Evolutionary conservation across 2,329 filamentous ascomycete genomes (phyloP), one percentile per base, ranked within the genome.

Genomic region (Clathrospora elynae): DNA sequence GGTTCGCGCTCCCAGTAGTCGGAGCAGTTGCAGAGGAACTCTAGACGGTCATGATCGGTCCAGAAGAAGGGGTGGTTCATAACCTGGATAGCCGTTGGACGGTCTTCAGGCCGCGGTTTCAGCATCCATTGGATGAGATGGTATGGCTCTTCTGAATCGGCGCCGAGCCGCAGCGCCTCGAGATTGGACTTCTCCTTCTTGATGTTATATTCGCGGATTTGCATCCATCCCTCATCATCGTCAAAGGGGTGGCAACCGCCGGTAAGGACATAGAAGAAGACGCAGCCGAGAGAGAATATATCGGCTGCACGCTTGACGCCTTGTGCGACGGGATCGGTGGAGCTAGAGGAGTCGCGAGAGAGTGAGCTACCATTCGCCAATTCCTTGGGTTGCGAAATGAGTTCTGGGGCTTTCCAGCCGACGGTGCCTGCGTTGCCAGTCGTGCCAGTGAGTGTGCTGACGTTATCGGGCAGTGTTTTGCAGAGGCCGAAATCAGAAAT

Each of bases 191-290:
- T 85, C 53, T 89, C 88, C 68, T 95, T 95, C 61, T 95, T 90
- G 61, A 99, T 97, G 70, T 99, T 97, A 60, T 95, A 88, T 71
- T 99, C 93, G 37, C 93, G 74, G 23, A 78, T 71, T 41, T 74
- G 84, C 83, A 95, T 95, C 76, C 93, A 97, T 35, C 90, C 85
- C 64, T 93, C 90, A 42, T 93, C 91, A 51, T 90, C 91, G 66
- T 96, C 92, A 61, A 95, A 99, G 0, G 93, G 93, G 68, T 99
- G 93, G 1, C 81, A 83, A 11, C 93, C 93, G 50, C 90, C 88
- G 1, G 92, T 96, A 46, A 99, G 78, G n/a, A 97, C 91, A 68
- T 96, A 99, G 74, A 91, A 97, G 76, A 96, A 99, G n/a, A 99
- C 90, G 38, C 96, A 86, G 1, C 93, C 93, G 23, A 99, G 80